Conservation (phyloP, 345 rosid genomes). For the Eucalyptus sp. region DNA sequence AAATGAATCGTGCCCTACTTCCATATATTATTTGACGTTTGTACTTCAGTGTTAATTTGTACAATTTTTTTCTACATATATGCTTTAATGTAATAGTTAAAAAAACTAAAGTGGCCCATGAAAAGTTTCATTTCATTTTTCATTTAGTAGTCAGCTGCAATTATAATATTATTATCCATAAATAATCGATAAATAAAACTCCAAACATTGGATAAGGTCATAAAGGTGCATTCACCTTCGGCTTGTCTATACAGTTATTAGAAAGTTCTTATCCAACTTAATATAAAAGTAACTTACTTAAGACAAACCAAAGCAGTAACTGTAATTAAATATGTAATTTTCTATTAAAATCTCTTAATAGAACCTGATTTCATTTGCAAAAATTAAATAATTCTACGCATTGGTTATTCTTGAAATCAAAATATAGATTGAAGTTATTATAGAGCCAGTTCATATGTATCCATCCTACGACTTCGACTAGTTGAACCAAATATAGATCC, state of each 20-base stretch:
- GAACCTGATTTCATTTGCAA: too few relatives aligned
- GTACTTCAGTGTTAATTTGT: background rate
- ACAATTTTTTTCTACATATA: background rate
- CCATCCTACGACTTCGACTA: background rate
- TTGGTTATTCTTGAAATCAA: too few relatives aligned
- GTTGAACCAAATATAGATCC: background rate
- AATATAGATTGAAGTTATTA: background rate
- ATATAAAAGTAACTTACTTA: background rate
- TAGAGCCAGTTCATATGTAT: too few relatives aligned
- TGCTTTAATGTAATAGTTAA: background rate
- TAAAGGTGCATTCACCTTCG: background rate
- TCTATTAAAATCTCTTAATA: background rate
- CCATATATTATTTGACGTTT: background rate
- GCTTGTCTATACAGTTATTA: background rate
- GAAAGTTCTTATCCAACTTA: background rate
- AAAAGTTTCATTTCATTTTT: background rate
- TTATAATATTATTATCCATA: too few relatives aligned
- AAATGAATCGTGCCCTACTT: background rate
- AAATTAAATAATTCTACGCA: background rate
- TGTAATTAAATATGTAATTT: background rate
- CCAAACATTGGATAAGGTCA: background rate
- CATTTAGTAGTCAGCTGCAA: too few relatives aligned
- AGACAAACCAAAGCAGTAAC: background rate
- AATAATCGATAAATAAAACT: too few relatives aligned
- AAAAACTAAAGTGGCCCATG: background rate